phyloP scores from a whole-genome alignment of 768 basidiomycete species.

The Termitomyces sp. region DNA sequence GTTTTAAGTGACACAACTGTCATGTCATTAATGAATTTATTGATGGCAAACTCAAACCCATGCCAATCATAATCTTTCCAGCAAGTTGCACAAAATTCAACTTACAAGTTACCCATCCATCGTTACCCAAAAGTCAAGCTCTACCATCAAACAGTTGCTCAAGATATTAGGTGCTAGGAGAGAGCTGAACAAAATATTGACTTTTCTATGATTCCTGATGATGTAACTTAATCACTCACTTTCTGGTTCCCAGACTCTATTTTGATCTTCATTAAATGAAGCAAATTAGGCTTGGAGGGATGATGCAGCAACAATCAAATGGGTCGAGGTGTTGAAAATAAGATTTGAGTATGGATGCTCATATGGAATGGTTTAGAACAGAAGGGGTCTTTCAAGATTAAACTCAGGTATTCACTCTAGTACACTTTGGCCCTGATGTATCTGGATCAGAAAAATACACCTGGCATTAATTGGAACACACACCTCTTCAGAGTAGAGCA shows the following conservation, averaged over 20 bases:
- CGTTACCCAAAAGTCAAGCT: conserved; percentile 83
- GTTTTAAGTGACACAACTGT: conserved; percentile 87
- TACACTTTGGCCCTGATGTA: no score
- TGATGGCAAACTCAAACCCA: conserved; percentile 93
- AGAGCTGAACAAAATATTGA: conserved; percentile 1
- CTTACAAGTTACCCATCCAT: conserved; percentile 95
- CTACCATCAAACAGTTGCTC: conserved; percentile 80
- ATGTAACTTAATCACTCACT: conserved; percentile 36
- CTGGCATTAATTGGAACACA: no score
- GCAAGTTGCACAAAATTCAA: conserved; percentile 6
- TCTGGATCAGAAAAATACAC: no score
- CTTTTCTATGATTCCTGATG: not conserved
- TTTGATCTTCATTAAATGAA: conserved; percentile 83
- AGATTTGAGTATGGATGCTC: conserved; percentile 79
- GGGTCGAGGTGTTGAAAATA: conserved; percentile 78
- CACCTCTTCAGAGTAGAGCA: no score
- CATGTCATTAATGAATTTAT: conserved; percentile 87
- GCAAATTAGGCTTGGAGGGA: conserved; percentile 75
- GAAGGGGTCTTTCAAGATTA: no score
- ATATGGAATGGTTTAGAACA: conserved; percentile 65
- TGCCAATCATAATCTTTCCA: not conserved
- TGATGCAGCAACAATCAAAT: conserved; percentile 79
- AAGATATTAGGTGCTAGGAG: conserved; percentile 59
- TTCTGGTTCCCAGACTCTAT: conserved; percentile 71
- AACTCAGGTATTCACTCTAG: no score